Base-by-base conservation (phyloP, 116 monocot genomes). In the Iris pallida region DNA sequence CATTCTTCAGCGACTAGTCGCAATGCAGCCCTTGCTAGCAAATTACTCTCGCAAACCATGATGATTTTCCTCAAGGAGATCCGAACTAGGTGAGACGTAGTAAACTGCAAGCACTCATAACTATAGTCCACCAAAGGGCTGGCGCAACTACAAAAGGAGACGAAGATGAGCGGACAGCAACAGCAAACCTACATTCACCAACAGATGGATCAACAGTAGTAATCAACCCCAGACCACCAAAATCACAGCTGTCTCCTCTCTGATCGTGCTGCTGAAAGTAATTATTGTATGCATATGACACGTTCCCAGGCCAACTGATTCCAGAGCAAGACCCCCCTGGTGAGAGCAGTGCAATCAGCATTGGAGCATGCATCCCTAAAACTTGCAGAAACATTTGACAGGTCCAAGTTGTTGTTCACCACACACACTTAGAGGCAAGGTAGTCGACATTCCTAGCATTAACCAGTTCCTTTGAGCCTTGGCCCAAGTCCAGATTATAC, bases 211-310 rank as follows among this genome's bases (percentile, higher is more conserved):
- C 89, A 8, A 96, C 89, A 6, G 86, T 84, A 5, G 96, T 92
- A 57, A 96, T 87, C 78, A 92, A 72, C 12, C 96, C 96, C 55
- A 97, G 41, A 17, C 92, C 89, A 18, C 75, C 79, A 57, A 97
- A 97, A 63, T 83, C 77, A 48, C 96, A 97, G 47, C 87, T 78
- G 12, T 83, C 87, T n/a, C 70, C 68, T 16, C 69, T 77, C 75
- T 97, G 92, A 64, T 81, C 87, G 68, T 83, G 84, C 61, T 74
- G 81, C 73, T 96, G 96, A 68, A 82, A 96, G 67, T 83, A 92
- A 71, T 77, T 92, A 66, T 96, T 96, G 61, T 92, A 87, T 12
- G 87, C 92, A 81, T 96, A 96, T 0, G 92, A 96, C 12, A 87
- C 63, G 66, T 89, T 96, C 16, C 79, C 92, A 14, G 91, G 91